Evolutionary conservation across 2,329 filamentous ascomycete genomes (phyloP).

Genomic region (Hyphodiscus sp.): DNA sequence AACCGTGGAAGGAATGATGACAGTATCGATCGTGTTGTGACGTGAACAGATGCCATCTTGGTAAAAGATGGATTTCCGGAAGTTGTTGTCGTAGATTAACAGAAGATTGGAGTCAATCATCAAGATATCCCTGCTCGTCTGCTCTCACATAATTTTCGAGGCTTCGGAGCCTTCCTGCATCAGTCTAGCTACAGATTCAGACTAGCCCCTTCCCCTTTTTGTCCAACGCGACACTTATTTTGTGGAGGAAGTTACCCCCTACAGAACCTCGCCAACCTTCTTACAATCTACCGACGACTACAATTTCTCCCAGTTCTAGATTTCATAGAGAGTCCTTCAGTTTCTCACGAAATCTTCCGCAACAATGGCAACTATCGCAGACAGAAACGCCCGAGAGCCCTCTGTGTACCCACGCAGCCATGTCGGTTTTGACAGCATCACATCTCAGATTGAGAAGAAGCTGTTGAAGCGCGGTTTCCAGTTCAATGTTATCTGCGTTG

Average conservation of each 20-base stretch:
- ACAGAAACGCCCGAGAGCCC: constrained; percentile 28
- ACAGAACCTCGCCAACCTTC: constrained; percentile 15
- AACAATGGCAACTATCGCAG: constrained; percentile 29
- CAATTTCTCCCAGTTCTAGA: neutral
- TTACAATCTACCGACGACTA: constrained; percentile 7
- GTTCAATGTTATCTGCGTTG: constrained; percentile 99
- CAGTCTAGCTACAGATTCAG: constrained; percentile 10
- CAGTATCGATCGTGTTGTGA: constrained; percentile 34
- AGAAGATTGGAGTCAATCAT: constrained; percentile 1
- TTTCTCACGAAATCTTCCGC: constrained; percentile 6
- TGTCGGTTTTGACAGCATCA: constrained; percentile 99
- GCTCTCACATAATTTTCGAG: constrained; percentile 8
- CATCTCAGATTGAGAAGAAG: constrained; percentile 98
- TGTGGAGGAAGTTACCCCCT: constrained; percentile 20
- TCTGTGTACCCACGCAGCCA: constrained; percentile 83
- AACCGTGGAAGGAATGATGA: constrained; percentile 51
- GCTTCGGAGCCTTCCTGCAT: constrained; percentile 13
- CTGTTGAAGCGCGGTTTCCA: constrained; percentile 99
- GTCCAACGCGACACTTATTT: constrained; percentile 24
- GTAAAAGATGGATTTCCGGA: neutral
- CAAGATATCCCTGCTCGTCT: neutral
- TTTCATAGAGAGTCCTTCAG: constrained; percentile 4
- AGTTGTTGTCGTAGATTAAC: neutral
- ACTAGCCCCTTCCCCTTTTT: constrained; percentile 17
- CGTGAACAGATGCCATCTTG: constrained; percentile 41